Evolutionary conservation across 768 basidiomycete genomes (phyloP).

Genomic region (Leccinum truebloodii): DNA sequence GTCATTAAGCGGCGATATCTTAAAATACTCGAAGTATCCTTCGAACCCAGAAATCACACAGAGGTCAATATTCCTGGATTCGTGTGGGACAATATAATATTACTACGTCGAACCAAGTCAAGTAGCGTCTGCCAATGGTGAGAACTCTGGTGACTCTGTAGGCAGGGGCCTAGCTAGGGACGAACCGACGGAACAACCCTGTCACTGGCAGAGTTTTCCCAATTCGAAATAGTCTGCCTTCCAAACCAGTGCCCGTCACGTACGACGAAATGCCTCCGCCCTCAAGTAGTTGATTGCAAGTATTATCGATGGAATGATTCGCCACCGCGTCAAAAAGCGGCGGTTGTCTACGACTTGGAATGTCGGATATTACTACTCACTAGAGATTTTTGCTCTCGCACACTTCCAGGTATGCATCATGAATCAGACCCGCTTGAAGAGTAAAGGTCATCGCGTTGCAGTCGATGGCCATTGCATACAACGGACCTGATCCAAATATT

Average conservation of each 20-base stretch:
- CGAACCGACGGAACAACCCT: background rate
- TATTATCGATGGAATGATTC: background rate
- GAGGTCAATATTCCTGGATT: background rate
- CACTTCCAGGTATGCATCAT: background rate
- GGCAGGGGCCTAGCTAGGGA: too few relatives aligned
- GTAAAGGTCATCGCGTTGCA: background rate
- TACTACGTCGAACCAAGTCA: background rate
- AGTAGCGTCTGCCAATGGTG: background rate
- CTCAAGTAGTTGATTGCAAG: background rate
- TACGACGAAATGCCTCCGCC: background rate
- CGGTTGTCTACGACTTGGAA: background rate
- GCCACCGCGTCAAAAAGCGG: background rate
- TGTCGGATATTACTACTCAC: background rate
- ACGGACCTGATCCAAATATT: background rate
- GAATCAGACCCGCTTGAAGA: background rate
- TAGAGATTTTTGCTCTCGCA: background rate
- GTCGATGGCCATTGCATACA: background rate
- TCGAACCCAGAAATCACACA: background rate
- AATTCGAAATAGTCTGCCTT: too few relatives aligned
- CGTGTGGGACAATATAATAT: background rate
- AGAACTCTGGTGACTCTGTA: too few relatives aligned
- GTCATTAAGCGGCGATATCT: background rate
- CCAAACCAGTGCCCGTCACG: background rate
- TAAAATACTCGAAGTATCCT: background rate
- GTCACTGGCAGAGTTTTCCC: too few relatives aligned